Evolutionary conservation across 495 filamentous ascomycete species (phyloP), one percentile per base, ranked within the genome.

Genomic region (Mycothermus thermophilus): DNA sequence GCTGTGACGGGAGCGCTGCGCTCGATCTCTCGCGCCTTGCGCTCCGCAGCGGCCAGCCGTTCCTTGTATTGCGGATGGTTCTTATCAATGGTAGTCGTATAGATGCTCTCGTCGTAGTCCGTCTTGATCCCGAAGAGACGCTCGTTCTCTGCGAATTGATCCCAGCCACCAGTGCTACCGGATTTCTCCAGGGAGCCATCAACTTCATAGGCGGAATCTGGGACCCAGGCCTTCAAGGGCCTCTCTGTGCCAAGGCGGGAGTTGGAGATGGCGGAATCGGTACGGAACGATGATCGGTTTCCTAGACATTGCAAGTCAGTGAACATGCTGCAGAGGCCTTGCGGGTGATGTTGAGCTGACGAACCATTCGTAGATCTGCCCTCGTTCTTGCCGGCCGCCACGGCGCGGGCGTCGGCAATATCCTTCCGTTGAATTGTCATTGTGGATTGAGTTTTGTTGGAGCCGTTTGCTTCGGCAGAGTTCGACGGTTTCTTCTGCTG

Each of bases 81-180:
- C 41, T 76, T 80, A 51, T 99, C 76, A 43, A 99, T 83, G 8
- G 69, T 62, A 13, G 88, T 96, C 8, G 92, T 99, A 52, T 99
- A 99, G 30, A 88, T 74, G 46, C 79, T 83, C 55, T 96, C 92
- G 44, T 95, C 78, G 52, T 94, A 96, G 43, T 80, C 80, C 12
- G 75, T 84, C 58, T 73, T 83, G 23, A 88, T 57, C 7, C 90
- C 90, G 51, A 93, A 96, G 3, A 82, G 74, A 22, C 75, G 69
- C 54, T 92, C 79, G 44, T 97, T 96, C 27, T 67, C 74, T 48
- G 83, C 80, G 47, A 99, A 99, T 52, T 99, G 90, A 53, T 99
- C 85, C 90, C 90, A 99, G 13, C 48, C 34, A 33, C 66, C 72
- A 4, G 56, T 53, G 13, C 52, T 46, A 1, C 44, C 38, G 22